These are phyloP conservation scores for Solanum acaule DNA, from an alignment of 257 asterid genomes.

Conservation along the genomic window DNA sequence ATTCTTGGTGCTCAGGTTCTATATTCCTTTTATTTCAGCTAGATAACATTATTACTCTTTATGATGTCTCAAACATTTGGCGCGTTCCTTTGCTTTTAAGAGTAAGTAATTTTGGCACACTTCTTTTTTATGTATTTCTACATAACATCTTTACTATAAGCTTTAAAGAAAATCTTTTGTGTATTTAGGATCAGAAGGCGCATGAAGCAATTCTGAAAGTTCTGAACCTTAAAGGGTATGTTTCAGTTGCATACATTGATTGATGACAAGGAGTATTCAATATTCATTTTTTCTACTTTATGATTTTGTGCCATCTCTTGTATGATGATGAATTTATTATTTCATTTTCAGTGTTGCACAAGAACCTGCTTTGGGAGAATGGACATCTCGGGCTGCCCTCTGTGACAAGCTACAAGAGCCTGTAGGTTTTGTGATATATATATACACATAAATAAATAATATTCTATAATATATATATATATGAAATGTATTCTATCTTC, in stretches of 20 bases:
- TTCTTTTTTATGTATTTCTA: neutral
- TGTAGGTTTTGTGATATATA: conserved; percentile 30
- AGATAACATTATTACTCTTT: conserved; percentile 59
- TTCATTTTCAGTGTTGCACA: conserved; percentile 34
- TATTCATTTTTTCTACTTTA: neutral
- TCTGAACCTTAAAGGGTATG: conserved; percentile 62
- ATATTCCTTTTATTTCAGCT: conserved; percentile 25
- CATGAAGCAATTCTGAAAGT: conserved; percentile 86
- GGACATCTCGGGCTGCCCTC: conserved; percentile 76
- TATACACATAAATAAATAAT: too few relatives aligned
- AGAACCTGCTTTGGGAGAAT: conserved; percentile 64
- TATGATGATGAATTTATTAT: neutral
- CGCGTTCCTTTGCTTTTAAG: conserved; percentile 73
- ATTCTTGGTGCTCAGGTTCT: neutral
- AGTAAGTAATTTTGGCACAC: conserved; percentile 25
- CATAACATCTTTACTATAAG: neutral
- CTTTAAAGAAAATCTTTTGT: neutral
- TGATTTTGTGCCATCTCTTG: neutral
- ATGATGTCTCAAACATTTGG: conserved; percentile 92
- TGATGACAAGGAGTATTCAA: neutral
- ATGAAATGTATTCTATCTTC: neutral
- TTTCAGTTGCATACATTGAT: neutral
- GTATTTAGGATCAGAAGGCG: conserved; percentile 74
- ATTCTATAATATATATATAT: too few relatives aligned
- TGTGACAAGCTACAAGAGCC: conserved; percentile 57